These are phyloP conservation scores for Fonsecaea nubica DNA, from an alignment of 2,329 filamentous ascomycete genomes.

Conservation along the genomic window DNA sequence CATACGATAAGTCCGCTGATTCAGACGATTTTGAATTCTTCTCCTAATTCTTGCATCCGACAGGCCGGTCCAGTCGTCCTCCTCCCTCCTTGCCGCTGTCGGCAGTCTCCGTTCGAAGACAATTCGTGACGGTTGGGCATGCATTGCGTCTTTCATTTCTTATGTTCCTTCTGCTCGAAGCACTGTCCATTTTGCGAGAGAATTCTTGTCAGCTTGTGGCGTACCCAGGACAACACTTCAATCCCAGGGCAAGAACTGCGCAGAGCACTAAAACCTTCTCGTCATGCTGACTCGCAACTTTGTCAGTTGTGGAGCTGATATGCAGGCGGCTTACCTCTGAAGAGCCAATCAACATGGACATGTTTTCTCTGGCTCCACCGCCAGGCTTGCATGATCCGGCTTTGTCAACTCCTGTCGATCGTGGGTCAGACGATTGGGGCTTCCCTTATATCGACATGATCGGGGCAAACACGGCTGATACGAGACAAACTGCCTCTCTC, in stretches of 20 bases:
- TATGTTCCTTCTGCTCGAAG: background rate
- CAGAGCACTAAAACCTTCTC: background rate
- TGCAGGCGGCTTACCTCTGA: constrained; percentile 13
- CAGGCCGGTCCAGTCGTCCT: constrained; percentile 27
- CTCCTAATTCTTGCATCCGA: constrained; percentile 20
- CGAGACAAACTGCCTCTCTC: background rate
- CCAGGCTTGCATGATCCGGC: constrained; percentile 10
- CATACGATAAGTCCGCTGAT: constrained; percentile 26
- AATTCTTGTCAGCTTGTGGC: background rate
- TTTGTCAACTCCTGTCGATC: background rate
- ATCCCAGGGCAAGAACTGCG: background rate
- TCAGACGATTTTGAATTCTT: constrained; percentile 25
- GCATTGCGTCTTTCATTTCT: background rate
- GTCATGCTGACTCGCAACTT: background rate
- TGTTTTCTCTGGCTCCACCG: background rate
- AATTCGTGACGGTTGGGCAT: constrained; percentile 14
- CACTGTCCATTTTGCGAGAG: background rate
- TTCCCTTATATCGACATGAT: background rate
- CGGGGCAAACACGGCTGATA: background rate
- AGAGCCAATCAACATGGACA: constrained; percentile 6
- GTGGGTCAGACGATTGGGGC: background rate
- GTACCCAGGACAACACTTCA: background rate
- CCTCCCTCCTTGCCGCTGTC: constrained; percentile 18
- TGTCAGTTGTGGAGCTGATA: background rate
- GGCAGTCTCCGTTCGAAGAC: constrained; percentile 22